Percentiles rank a stretch among this genome's conserved stretches.
Conservation (phyloP, 257 asterid species). For the Echites panduratus region DNA sequence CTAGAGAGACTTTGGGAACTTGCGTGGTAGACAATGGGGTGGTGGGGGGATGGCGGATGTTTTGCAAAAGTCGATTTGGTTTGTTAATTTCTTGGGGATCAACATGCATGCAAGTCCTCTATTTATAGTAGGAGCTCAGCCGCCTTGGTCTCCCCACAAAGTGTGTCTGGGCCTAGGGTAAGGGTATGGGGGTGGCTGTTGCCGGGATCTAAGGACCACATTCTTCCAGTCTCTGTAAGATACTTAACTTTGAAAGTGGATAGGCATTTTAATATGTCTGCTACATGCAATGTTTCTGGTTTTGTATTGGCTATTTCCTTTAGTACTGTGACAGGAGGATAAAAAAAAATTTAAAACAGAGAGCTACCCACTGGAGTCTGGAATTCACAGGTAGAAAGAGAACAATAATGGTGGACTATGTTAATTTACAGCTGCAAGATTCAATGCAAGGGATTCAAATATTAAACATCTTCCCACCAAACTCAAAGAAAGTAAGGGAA, state of each 20-base stretch:
- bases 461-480: constrained; percentile 12
- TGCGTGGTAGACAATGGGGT: neutral
- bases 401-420: neutral
- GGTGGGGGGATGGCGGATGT: neutral
- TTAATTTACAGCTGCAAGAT: constrained; percentile 7
- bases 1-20: no score
- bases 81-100: constrained; percentile 2
- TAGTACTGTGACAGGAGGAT: neutral
- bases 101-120: constrained; percentile 11
- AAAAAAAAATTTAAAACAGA: neutral
- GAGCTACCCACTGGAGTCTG: neutral
- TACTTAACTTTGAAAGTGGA: neutral
- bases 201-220: constrained; percentile 9
- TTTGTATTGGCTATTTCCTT: no score
- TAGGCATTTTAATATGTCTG: neutral
- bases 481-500: constrained; percentile 4
- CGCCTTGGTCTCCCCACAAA: neutral
- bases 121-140: constrained; percentile 28
- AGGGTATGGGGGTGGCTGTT: no score
- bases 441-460: constrained; percentile 4
- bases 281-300: neutral
- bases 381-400: neutral
- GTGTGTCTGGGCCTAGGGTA: neutral
- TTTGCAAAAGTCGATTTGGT: neutral
- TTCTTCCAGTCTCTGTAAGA: neutral